A percentile compares a stretch with the other conserved stretches of the same genome.
These are phyloP conservation scores for Xylaria sp. DNA, from an alignment of 2,329 filamentous ascomycete species.

Conservation along the genomic window DNA sequence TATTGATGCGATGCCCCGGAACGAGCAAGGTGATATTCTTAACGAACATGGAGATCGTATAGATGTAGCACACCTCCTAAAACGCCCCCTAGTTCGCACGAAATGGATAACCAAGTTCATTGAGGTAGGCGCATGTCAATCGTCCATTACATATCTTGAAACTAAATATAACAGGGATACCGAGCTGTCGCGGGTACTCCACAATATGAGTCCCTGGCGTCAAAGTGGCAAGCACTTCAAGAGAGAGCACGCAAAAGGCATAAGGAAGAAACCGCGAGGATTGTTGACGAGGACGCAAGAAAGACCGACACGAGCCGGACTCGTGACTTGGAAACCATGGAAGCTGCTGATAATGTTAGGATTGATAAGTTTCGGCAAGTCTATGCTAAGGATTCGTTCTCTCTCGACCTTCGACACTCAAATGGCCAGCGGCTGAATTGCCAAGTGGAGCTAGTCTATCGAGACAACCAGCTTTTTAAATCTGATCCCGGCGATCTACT, in stretches of 20 bases:
- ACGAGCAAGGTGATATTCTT: constrained; percentile 73
- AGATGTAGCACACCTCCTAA: constrained; percentile 92
- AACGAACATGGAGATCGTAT: constrained; percentile 87
- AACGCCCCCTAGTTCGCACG: constrained; percentile 85
- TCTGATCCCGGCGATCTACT: constrained; percentile 84
- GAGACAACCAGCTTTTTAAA: constrained; percentile 78
- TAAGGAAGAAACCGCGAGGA: constrained; percentile 76
- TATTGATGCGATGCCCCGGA: constrained; percentile 68
- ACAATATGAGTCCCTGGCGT: constrained; percentile 68
- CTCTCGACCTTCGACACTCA: constrained; percentile 85
- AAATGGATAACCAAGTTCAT: constrained; percentile 90
- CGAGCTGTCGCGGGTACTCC: constrained; percentile 63
- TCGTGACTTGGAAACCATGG: constrained; percentile 81
- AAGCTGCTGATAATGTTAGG: constrained; percentile 73
- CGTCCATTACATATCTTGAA: constrained; percentile 26
- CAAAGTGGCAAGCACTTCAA: constrained; percentile 77
- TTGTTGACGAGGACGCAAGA: constrained; percentile 87
- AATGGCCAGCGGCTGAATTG: constrained; percentile 91
- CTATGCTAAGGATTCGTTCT: constrained; percentile 89
- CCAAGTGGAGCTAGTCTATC: constrained; percentile 84
- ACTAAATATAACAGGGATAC: constrained; percentile 64
- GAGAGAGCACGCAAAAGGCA: constrained; percentile 78
- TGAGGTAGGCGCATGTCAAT: constrained; percentile 64
- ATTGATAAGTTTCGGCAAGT: constrained; percentile 86
- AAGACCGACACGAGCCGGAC: constrained; percentile 84